A percentile compares a stretch with the other conserved stretches of the same genome.
These are phyloP conservation scores for Amanita subjunquillea DNA, from an alignment of 768 basidiomycete species.

Conservation along the genomic window DNA sequence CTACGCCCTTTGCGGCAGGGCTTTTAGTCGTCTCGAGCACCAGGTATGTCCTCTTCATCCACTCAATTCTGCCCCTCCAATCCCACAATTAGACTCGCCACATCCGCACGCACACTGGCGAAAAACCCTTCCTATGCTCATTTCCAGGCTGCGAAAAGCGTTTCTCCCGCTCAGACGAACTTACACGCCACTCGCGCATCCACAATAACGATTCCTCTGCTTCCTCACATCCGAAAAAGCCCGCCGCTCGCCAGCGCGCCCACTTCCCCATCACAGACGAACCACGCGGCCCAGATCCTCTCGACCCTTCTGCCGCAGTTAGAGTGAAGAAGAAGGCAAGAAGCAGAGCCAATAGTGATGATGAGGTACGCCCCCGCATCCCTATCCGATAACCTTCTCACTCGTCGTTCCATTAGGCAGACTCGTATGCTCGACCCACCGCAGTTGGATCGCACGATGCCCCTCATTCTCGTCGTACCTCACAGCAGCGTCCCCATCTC, in stretches of 20 bases:
- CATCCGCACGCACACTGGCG: conserved; percentile 96
- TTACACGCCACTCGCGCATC: conserved; percentile 92
- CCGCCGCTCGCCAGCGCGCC: conserved; percentile 5
- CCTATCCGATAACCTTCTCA: conserved; percentile 7
- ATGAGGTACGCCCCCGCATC: conserved; percentile 51
- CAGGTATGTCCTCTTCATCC: conserved; percentile 42
- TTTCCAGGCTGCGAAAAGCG: conserved; percentile 95
- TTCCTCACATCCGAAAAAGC: conserved; percentile 17
- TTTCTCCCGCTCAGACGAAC: conserved; percentile 96
- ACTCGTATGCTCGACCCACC: conserved; percentile 51
- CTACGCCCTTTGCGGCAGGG: conserved; percentile 81
- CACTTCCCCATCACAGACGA: conserved; percentile 13
- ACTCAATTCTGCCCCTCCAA: conserved; percentile 4
- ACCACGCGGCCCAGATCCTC: conserved; percentile 1
- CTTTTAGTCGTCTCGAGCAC: conserved; percentile 94
- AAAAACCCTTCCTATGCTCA: conserved; percentile 92
- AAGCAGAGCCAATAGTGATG: conserved; percentile 72
- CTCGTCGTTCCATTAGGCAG: conserved; percentile 23
- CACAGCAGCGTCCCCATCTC: conserved; percentile 11
- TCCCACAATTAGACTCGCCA: conserved; percentile 70
- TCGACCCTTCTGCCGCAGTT: conserved; percentile 12
- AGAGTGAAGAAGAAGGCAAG: conserved; percentile 68
- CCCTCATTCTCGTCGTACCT: conserved; percentile 25
- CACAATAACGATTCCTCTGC: conserved; percentile 55
- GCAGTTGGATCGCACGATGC: conserved; percentile 34